These are phyloP conservation scores for Candida nanaspora DNA, from an alignment of 805 yeast species.

Conservation along the genomic window DNA sequence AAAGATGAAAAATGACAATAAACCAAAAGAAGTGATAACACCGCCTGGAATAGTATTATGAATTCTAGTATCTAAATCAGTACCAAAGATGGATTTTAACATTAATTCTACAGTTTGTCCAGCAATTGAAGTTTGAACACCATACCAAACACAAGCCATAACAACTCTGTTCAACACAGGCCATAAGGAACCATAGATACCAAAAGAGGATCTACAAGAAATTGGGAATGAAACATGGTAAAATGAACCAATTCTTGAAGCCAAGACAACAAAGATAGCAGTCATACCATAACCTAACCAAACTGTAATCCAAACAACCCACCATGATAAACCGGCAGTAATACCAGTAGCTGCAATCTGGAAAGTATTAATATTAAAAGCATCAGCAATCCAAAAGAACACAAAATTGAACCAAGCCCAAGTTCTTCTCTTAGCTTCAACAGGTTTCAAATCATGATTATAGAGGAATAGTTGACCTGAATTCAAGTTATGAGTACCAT, in stretches of 20 bases:
- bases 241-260: conserved; percentile 72
- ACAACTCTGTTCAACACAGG: conserved; percentile 84
- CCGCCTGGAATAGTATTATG: conserved; percentile 44
- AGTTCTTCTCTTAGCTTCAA: conserved; percentile 63
- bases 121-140: conserved; percentile 81
- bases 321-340: conserved; percentile 73
- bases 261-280: conserved; percentile 60
- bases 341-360: conserved; percentile 87
- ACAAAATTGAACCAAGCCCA: conserved; percentile 84
- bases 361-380: conserved; percentile 87
- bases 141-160: conserved; percentile 74
- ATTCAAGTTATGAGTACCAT: conserved; percentile 31
- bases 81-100: conserved; percentile 71
- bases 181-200: conserved; percentile 83
- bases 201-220: conserved; percentile 73
- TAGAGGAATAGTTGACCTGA: conserved; percentile 57
- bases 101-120: conserved; percentile 76
- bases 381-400: conserved; percentile 82
- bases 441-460: conserved; percentile 75
- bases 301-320: conserved; percentile 86
- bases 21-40: conserved; percentile 58
- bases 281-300: conserved; percentile 77
- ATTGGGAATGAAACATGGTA: conserved; percentile 87
- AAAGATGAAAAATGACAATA: conserved; percentile 71
- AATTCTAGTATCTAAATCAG: conserved; percentile 51